Conservation (phyloP, 1,284 basidiomycete genomes). For the Ceratobasidium sp. region DNA sequence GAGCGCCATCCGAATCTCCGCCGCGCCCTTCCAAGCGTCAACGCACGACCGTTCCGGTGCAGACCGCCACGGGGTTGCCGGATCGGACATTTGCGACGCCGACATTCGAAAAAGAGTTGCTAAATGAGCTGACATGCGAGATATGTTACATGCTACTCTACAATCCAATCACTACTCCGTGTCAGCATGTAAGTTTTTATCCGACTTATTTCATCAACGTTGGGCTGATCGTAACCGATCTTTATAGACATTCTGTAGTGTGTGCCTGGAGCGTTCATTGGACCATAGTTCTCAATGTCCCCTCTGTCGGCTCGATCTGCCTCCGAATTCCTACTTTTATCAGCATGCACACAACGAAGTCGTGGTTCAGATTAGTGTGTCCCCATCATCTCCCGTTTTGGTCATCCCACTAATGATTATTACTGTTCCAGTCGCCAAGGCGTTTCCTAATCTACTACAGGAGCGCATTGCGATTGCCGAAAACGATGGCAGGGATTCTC, state of each 20-base stretch:
- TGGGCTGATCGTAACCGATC: constrained; percentile 9
- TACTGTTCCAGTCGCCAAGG: constrained; percentile 69
- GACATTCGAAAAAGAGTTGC: constrained; percentile 79
- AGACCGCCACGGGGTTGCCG: constrained; percentile 15
- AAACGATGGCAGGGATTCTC: constrained; percentile 80
- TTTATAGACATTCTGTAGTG: constrained; percentile 87
- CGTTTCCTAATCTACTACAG: constrained; percentile 71
- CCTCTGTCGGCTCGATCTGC: constrained; percentile 84
- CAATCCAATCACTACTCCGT: constrained; percentile 91
- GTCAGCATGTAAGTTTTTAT: constrained; percentile 82
- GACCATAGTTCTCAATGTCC: not conserved
- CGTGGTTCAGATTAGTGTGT: constrained; percentile 78
- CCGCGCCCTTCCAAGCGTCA: constrained; percentile 47
- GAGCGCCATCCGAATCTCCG: constrained; percentile 29
- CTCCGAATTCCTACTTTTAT: constrained; percentile 84
- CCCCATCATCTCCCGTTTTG: constrained; percentile 43
- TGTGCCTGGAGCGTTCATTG: constrained; percentile 76
- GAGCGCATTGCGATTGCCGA: constrained; percentile 73
- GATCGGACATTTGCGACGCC: constrained; percentile 1
- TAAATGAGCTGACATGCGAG: constrained; percentile 86
- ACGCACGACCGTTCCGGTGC: constrained; percentile 36
- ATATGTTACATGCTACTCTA: constrained; percentile 89
- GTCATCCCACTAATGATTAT: constrained; percentile 44
- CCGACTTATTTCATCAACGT: not conserved
- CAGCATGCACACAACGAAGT: constrained; percentile 76